Conservation (phyloP, 1,139 yeast genomes). For the Saccharomycopsis hybrid region DNA sequence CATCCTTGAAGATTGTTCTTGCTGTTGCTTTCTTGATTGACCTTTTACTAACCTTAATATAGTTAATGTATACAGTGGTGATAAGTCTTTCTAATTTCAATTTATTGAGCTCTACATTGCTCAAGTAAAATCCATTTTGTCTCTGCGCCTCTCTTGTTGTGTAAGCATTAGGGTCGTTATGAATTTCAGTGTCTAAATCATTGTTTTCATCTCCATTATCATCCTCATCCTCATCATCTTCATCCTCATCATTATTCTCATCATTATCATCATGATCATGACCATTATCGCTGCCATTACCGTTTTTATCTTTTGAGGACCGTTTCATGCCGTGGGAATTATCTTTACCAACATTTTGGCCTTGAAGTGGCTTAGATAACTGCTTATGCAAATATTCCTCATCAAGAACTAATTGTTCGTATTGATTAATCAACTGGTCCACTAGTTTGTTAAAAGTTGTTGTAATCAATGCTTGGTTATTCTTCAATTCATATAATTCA, state of each 20-base stretch:
- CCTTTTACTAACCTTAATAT: constrained; percentile 55
- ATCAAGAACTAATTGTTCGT: constrained; percentile 26
- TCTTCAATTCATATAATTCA: constrained; percentile 61
- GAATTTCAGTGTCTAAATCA: constrained; percentile 20
- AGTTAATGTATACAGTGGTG: constrained; percentile 53
- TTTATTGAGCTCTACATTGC: constrained; percentile 22
- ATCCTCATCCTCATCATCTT: constrained; percentile 10
- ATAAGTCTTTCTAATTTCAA: constrained; percentile 40
- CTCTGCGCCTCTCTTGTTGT: constrained; percentile 8
- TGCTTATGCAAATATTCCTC: constrained; percentile 27
- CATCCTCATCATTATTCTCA: constrained; percentile 21
- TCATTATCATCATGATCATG: constrained; percentile 24
- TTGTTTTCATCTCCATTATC: constrained; percentile 23
- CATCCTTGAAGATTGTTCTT: constrained; percentile 50
- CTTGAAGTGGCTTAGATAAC: constrained; percentile 15
- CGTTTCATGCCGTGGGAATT: not conserved
- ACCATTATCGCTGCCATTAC: constrained; percentile 1
- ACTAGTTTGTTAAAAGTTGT: constrained; percentile 47
- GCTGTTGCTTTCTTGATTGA: constrained; percentile 23
- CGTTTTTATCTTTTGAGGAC: not conserved
- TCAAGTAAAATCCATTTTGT: constrained; percentile 25
- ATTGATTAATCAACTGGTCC: constrained; percentile 33
- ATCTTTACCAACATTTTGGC: constrained; percentile 21
- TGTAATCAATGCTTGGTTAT: constrained; percentile 46
- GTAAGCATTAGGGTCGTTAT: constrained; percentile 15